Evolutionary conservation across 2,329 filamentous ascomycete species (phyloP).

Genomic region (Fusarium beomiforme): DNA sequence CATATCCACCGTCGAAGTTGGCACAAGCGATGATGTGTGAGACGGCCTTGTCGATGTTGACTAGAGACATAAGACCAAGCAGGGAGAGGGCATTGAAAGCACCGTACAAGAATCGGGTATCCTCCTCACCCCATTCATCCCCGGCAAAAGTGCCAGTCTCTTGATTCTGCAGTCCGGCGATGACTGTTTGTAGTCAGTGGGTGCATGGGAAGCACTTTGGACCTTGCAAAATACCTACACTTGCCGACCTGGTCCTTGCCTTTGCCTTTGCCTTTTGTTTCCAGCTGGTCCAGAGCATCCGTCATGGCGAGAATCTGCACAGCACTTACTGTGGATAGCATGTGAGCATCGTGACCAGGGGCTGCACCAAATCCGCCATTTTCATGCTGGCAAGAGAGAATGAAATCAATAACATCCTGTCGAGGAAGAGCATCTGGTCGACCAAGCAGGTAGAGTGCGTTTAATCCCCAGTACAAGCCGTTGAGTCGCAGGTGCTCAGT

Average conservation of each 20-base stretch:
- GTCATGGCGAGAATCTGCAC: slow-evolving; percentile 91
- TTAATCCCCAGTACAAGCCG: slow-evolving; percentile 96
- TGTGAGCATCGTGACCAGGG: slow-evolving; percentile 93
- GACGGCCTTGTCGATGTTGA: slow-evolving; percentile 84
- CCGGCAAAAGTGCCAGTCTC: slow-evolving; percentile 89
- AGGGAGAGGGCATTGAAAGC: slow-evolving; percentile 91
- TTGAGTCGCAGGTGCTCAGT: slow-evolving; percentile 96
- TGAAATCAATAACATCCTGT: slow-evolving; percentile 85
- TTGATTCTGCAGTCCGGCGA: slow-evolving; percentile 82
- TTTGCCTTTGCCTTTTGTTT: slow-evolving; percentile 71
- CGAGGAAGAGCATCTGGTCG: slow-evolving; percentile 84
- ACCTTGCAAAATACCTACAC: slow-evolving; percentile 67
- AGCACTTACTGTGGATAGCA: slow-evolving; percentile 95
- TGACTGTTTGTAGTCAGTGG: slow-evolving; percentile 61
- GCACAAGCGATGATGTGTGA: slow-evolving; percentile 81
- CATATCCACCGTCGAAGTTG: slow-evolving; percentile 96
- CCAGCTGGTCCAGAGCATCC: slow-evolving; percentile 85
- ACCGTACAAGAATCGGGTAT: slow-evolving; percentile 93
- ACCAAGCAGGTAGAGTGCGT: slow-evolving; percentile 84
- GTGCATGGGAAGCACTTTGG: slow-evolving; percentile 18
- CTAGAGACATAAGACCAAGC: slow-evolving; percentile 74
- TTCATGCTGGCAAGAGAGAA: slow-evolving; percentile 92
- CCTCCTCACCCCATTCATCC: slow-evolving; percentile 95
- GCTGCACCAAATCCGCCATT: slow-evolving; percentile 93
- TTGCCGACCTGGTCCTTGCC: slow-evolving; percentile 76